Evolutionary conservation across 108 stramenopile species (phyloP), one percentile per base, ranked within the genome.

Genomic region (Conticribra guillardii): DNA sequence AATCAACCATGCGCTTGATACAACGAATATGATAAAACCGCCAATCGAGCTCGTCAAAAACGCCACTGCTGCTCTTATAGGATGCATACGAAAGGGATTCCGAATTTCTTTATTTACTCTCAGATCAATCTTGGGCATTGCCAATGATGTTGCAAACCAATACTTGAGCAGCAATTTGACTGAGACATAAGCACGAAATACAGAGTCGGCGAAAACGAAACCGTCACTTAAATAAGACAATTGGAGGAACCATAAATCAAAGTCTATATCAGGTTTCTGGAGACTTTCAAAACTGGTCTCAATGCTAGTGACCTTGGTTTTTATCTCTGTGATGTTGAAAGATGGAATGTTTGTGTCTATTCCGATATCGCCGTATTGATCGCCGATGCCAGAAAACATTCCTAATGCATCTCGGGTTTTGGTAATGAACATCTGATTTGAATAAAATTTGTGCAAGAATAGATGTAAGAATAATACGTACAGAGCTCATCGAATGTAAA

Each of bases 241-340:
- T 32, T 67, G 34, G 21, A 77, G 58, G 51, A 81, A 77, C 80
- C 75, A 77, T 7, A 77, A 33, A 37, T 81, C 59, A 14, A 81
- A 66, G 64, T 77, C 76, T 31, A 81, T 53, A 27, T 77, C 75
- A 29, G 80, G 80, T 26, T 73, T 28, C 11, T 50, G 54, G 11
- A 77, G 51, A 37, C 71, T 60, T 54, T 79, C 73, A 63, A 79
- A 79, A 29, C 54, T 62, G 17, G 74, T 66, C 17, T 79, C 56
- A 28, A 74, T 47, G 57, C 21, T 79, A 50, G 73, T 69, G 32
- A 69, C 73, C 68, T 69, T 79, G 31, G 57, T 79, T 50, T 62
- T 74, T 41, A 79, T 74, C 32, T 74, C 73, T 4, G 78, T 69
- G 21, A 79, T 74, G 60, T 79, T 79, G 78, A 74, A 73, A 9